A percentile compares a stretch with the other conserved stretches of the same genome.
Evolutionary conservation across 1,139 yeast species (phyloP).

Genomic region (Magnusiomyces fungicola): DNA sequence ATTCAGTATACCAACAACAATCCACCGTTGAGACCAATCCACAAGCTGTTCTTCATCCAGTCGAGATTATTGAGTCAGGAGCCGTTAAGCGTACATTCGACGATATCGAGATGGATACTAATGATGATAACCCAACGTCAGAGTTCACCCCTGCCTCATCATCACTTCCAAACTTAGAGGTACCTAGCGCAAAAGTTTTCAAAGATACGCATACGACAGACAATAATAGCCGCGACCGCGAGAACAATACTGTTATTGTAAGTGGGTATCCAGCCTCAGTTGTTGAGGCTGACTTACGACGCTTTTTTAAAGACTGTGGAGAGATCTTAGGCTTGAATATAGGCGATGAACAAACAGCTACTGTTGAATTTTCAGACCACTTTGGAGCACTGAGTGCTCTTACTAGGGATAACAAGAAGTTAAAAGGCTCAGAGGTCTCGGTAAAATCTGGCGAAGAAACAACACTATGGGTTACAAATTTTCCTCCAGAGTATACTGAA

Average conservation of each 20-base stretch:
- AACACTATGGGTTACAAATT: conserved; percentile 66
- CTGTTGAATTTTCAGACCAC: conserved; percentile 47
- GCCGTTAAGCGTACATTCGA: background rate
- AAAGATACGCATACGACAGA: conserved; percentile 4
- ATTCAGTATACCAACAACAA: background rate
- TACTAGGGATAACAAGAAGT: conserved; percentile 47
- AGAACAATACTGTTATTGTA: conserved; percentile 46
- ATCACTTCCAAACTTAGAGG: conserved; percentile 7
- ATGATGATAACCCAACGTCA: background rate
- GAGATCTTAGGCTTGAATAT: conserved; percentile 32
- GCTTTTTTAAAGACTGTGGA: conserved; percentile 59
- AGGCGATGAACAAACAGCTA: conserved; percentile 15
- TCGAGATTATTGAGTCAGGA: background rate
- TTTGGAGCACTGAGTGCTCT: conserved; percentile 52
- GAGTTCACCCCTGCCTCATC: no score
- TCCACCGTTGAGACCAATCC: background rate
- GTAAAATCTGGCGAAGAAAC: conserved; percentile 42
- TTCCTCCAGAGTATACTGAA: conserved; percentile 50
- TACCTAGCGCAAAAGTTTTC: background rate
- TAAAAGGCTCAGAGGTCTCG: conserved; percentile 39
- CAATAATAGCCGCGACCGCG: conserved; percentile 43
- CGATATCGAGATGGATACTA: conserved; percentile 1
- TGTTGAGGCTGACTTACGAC: conserved; percentile 34
- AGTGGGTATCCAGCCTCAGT: conserved; percentile 33
- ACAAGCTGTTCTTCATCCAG: background rate